Base-by-base conservation (phyloP, 1,284 basidiomycete genomes). In the Malassezia furfur region DNA sequence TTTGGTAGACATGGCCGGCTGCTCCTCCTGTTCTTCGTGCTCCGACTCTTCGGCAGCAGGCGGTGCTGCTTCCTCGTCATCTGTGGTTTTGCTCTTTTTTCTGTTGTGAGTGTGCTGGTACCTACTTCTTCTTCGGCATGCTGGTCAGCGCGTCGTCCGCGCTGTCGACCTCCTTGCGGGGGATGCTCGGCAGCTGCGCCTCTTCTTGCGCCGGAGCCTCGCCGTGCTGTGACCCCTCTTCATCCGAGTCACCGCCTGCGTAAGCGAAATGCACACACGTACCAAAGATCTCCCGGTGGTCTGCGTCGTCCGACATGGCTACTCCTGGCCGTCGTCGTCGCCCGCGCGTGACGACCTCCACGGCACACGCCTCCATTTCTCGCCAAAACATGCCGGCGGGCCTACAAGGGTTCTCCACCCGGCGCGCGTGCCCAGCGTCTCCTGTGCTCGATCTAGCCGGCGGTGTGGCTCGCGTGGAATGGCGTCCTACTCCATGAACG, bases 231-330 rank as follows among this genome's bases (percentile, higher is more conserved):
- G 35, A 25, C 11, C 19, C 38, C 22, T 57, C 55, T 12, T 57
- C 55, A 43, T 57, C 55, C 22, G 55, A 57, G 32, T 48, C 55
- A 12, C 22, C 48, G 2, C 51, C 47, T 48, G 30, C 9, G 12
- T 32, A 32, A 47, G 5, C 38, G 9, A 15, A 9, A 31, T 31
- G 5, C 2, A 11, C 19, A 17, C n/a, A 22, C 47, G n/a, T 25
- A 48, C 49, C 55, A 17, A 57, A 57, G 28, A 57, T 57, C n/a
- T 57, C 28, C n/a, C 48, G 32, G 28, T 57, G 55, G 35, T 57
- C 55, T 31, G 19, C 43, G 5, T 30, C 43, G 25, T 45, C 43
- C 43, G 43, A 28, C 43, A 45, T 45, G 43, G 17, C 14, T 11
- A 10, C 32, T 10, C 6, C 11, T 10, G 32, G 32, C 32, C 32